Conservation (phyloP, 139 green algal genomes). For the Coelastrella sp. region DNA sequence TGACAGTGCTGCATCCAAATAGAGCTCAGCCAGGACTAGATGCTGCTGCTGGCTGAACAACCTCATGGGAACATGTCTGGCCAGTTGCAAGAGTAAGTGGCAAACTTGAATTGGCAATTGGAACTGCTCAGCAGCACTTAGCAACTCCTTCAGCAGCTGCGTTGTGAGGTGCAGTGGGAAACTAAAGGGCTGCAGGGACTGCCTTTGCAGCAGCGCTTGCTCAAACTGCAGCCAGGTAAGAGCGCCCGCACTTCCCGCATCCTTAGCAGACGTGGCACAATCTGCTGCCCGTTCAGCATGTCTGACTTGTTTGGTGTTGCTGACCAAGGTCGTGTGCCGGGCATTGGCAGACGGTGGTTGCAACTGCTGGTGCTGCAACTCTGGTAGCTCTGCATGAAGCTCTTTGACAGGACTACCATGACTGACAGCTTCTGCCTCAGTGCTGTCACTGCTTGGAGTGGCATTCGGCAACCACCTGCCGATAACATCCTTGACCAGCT, state of each 20-base stretch:
- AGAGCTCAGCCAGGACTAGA: slow-evolving; percentile 27
- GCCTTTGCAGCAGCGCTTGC: slow-evolving; percentile 24
- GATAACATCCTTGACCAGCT: slow-evolving; percentile 15
- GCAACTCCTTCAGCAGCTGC: slow-evolving; percentile 6
- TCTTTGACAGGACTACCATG: too few relatives aligned
- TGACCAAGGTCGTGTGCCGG: neutral
- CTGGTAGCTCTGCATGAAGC: slow-evolving; percentile 1
- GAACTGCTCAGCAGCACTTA: neutral
- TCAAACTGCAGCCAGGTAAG: neutral
- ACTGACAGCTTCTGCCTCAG: too few relatives aligned
- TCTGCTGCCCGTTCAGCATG: neutral
- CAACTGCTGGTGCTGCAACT: slow-evolving; percentile 22
- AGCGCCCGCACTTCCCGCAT: neutral
- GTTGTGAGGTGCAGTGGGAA: slow-evolving; percentile 6
- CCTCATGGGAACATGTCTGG: neutral
- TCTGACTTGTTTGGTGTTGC: neutral
- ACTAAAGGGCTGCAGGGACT: too few relatives aligned
- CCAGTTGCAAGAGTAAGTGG: neutral
- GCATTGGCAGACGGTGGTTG: slow-evolving; percentile 1
- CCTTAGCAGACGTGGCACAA: neutral
- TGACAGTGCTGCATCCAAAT: slow-evolving; percentile 20
- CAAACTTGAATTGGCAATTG: neutral
- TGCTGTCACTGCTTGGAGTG: too few relatives aligned
- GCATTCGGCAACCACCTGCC: slow-evolving; percentile 15
- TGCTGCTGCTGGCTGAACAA: slow-evolving; percentile 13